These are phyloP conservation scores for Globisporangium splendens DNA, from an alignment of 352 stramenopile genomes.

Conservation along the genomic window DNA sequence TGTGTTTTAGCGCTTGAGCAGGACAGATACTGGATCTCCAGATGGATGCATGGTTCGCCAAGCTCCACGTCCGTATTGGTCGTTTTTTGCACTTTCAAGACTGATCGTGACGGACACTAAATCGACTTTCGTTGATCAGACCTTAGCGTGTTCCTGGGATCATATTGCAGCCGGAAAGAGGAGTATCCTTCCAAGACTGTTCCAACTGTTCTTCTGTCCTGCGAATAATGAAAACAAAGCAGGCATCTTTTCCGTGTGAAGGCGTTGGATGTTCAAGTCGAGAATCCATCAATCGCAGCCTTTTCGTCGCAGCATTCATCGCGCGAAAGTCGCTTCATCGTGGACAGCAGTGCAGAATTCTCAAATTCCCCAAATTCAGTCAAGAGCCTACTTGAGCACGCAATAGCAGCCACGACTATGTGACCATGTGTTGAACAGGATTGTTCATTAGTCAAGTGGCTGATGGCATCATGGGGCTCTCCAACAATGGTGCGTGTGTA, in stretches of 20 bases:
- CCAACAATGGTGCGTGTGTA: conserved; percentile 42
- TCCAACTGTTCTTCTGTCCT: not conserved
- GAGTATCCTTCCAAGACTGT: no score
- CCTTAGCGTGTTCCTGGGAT: no score
- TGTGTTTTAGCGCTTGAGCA: no score
- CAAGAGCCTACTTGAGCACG: conserved; percentile 14
- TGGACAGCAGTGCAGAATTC: conserved; percentile 43
- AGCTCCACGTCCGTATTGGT: no score
- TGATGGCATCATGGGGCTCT: conserved; percentile 82
- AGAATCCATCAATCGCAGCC: conserved; percentile 18
- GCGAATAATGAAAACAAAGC: not conserved
- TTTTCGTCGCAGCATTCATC: not conserved
- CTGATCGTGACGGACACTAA: no score
- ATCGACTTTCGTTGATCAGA: no score
- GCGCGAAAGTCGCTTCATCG: conserved; percentile 21
- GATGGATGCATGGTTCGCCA: no score
- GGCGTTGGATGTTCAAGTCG: conserved; percentile 31
- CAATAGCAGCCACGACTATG: no score
- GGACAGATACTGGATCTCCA: no score
- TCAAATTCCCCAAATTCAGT: conserved; percentile 32
- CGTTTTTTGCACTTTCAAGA: no score
- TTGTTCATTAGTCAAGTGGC: conserved; percentile 83
- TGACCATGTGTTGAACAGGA: conserved; percentile 65
- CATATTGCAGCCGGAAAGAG: no score
- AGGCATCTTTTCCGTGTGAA: conserved; percentile 16